Base-by-base conservation (phyloP, 805 yeast genomes). In the Osmozyma mogii region DNA sequence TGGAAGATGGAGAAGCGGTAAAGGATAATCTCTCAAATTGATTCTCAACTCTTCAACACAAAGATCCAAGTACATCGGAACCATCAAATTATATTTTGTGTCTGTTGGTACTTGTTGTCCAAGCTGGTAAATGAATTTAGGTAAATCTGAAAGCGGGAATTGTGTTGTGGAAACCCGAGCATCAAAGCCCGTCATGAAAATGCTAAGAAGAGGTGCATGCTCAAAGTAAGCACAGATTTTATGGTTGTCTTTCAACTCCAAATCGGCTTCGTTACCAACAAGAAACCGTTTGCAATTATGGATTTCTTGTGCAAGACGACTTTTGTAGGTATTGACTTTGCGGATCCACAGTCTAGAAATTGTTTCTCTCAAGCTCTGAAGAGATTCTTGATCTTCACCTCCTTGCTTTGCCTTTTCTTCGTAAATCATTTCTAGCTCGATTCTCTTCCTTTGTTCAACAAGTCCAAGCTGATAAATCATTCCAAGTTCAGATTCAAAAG, bases 91-190 rank as follows among this genome's bases (percentile, higher is more conserved):
- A 50, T 74, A 88, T 29, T 63, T 47, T 0, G 85, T 73, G 34
- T 80, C 84, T 30, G 49, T 46, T 0, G 97, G 96, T 9, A 80
- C 70, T 0, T 92, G 94, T 48, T 85, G 87, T 2, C 96, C 97
- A 6, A 81, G 61, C 4, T 74, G 69, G 46, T 78, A 52, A 16
- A 88, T 48, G 47, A 75, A 88, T n/a, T 73, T 54, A 1, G 81
- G 70, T 17, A 83, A 56, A 6, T 70, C 58, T 2, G 32, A 25
- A 16, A 49, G 26, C 15, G 38, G 41, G 31, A 64, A 62, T 12
- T 45, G 33, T 1, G 68, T 54, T 3, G 47, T 29, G 2, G 47
- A 28, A 4, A 61, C 4, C 6, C 37, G 31, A 22, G 61, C 38
- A 23, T 47, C 41, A 6, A 61, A 32, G 4, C 49, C 42, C 8